A percentile compares a stretch with the other conserved stretches of the same genome.
These are phyloP conservation scores for Actinidia chinensis DNA, from an alignment of 179 eudicot species.

Conservation along the genomic window DNA sequence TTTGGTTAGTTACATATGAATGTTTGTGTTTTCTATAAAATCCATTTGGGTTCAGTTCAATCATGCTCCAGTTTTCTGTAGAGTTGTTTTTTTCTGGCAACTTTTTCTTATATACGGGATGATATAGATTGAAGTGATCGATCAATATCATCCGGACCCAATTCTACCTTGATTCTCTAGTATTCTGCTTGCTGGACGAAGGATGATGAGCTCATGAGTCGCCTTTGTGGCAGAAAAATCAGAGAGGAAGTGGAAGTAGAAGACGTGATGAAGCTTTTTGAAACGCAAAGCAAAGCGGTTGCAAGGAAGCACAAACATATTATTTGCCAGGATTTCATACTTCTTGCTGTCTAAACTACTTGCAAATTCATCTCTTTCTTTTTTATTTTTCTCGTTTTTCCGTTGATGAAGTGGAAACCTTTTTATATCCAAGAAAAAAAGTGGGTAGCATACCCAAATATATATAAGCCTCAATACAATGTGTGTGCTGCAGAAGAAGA, in stretches of 20 bases:
- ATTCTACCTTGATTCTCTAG: constrained; percentile 12
- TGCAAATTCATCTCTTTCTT: neutral
- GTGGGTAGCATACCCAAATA: too few species aligned
- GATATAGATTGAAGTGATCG: neutral
- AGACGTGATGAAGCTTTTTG: neutral
- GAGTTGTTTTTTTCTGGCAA: neutral
- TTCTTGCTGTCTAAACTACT: neutral
- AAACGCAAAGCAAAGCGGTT: neutral
- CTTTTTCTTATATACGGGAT: neutral
- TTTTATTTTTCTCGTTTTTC: neutral
- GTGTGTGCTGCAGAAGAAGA: too few species aligned
- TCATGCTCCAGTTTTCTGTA: too few species aligned
- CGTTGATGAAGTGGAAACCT: too few species aligned
- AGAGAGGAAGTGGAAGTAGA: neutral
- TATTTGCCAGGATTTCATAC: neutral
- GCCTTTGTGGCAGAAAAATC: neutral
- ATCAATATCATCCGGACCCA: too few species aligned
- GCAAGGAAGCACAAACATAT: constrained; percentile 4
- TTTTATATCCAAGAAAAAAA: too few species aligned
- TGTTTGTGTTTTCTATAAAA: too few species aligned
- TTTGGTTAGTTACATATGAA: too few species aligned
- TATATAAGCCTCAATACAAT: too few species aligned
- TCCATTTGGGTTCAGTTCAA: too few species aligned
- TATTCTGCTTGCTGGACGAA: neutral
- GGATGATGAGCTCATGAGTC: neutral